phyloP scores from a whole-genome alignment of 345 rosid species.

The Populus tremula region DNA sequence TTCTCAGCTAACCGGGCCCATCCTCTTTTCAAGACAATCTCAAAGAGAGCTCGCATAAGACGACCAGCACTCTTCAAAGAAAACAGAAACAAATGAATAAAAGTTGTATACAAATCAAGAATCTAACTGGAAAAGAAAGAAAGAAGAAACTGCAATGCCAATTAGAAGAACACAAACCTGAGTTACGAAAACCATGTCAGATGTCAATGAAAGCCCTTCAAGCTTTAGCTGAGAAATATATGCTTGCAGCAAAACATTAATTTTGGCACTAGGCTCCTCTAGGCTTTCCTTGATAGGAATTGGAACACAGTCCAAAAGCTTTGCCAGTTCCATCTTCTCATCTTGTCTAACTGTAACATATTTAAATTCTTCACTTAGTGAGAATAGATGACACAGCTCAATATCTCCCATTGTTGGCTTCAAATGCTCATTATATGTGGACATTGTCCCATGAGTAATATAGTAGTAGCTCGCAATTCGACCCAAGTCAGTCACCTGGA shows the following conservation, averaged over 20 bases:
- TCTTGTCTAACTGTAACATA: conserved; percentile 94
- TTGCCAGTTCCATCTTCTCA: conserved; percentile 98
- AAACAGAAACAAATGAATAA: conserved; percentile 2
- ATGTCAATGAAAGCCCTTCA: conserved; percentile 89
- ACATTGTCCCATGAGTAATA: conserved; percentile 85
- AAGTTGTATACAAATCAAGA: not conserved
- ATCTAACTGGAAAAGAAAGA: not conserved
- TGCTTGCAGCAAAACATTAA: conserved; percentile 90
- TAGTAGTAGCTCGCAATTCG: conserved; percentile 98
- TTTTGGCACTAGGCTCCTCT: conserved; percentile 96
- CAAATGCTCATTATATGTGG: conserved; percentile 86
- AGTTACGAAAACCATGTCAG: conserved; percentile 92
- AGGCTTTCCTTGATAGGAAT: conserved; percentile 92
- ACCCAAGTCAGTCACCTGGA: conserved; percentile 98
- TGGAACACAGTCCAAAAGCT: conserved; percentile 88
- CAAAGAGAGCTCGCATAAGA: conserved; percentile 86
- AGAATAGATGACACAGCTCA: conserved; percentile 81
- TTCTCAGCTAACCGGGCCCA: conserved; percentile 96
- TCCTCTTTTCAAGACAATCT: conserved; percentile 87
- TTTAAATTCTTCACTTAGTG: conserved; percentile 90
- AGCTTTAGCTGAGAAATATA: conserved; percentile 94
- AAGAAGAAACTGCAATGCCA: not conserved
- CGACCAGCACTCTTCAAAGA: conserved; percentile 78
- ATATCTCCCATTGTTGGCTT: conserved; percentile 98
- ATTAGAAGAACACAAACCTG: conserved; percentile 49